A percentile compares a stretch with the other conserved stretches of the same genome.
Conservation (phyloP, 2,329 filamentous ascomycete species). For the Lecanoromycetidae sp. region DNA sequence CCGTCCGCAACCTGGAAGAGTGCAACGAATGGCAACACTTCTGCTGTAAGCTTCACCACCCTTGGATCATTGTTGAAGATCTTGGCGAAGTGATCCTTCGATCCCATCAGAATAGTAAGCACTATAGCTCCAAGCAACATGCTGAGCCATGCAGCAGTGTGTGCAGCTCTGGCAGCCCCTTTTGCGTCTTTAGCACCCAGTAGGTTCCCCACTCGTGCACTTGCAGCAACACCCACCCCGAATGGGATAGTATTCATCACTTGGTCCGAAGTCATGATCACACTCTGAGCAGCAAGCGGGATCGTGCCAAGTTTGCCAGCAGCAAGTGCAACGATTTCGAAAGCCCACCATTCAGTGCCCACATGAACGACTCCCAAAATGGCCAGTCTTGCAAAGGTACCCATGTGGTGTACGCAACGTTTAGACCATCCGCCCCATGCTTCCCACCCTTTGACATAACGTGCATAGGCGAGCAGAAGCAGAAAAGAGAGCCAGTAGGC, state of each 20-base stretch:
- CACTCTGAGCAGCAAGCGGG: constrained; percentile 67
- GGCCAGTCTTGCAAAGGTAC: constrained; percentile 62
- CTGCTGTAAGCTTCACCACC: constrained; percentile 60
- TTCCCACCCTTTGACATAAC: constrained; percentile 56
- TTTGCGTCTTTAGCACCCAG: constrained; percentile 55
- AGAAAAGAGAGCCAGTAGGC: constrained; percentile 78
- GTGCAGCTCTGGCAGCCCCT: constrained; percentile 60
- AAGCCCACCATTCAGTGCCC: constrained; percentile 90
- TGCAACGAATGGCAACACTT: constrained; percentile 78
- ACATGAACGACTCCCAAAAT: constrained; percentile 69
- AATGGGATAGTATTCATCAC: constrained; percentile 79
- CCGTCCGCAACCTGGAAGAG: constrained; percentile 86
- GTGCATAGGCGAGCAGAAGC: constrained; percentile 60
- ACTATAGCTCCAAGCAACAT: constrained; percentile 57
- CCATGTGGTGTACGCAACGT: constrained; percentile 52
- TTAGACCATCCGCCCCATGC: constrained; percentile 68
- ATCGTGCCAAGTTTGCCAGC: constrained; percentile 70
- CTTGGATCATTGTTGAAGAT: constrained; percentile 69
- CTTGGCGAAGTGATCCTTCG: constrained; percentile 59
- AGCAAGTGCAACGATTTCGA: constrained; percentile 76
- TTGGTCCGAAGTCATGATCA: constrained; percentile 84
- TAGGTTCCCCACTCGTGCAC: constrained; percentile 65
- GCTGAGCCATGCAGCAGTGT: constrained; percentile 61
- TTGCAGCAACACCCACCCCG: constrained; percentile 71
- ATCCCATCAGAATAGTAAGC: constrained; percentile 55